Base-by-base conservation (phyloP, 2,329 filamentous ascomycete genomes). In the Drechslerella stenobrocha region DNA sequence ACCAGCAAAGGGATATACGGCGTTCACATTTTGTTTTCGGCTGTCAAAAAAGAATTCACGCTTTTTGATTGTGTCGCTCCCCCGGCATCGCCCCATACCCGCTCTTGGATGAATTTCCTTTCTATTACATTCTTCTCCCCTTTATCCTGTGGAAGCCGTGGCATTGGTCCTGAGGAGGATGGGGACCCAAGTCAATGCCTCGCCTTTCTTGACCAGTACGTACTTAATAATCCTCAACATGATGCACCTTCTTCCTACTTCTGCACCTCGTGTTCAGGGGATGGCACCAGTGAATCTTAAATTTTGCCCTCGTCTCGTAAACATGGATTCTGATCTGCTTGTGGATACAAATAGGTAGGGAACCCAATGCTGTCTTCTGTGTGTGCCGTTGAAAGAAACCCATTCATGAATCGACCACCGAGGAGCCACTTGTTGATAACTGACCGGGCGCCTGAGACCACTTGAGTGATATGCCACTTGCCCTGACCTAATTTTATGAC, bases 141-240 rank as follows among this genome's bases (percentile, higher is more conserved):
- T 20, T 46, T 48, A 50, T 53, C 46, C 35, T 67, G 50, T 67
- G 26, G 44, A 32, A 34, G 44, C 30, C 11, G 30, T 47, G 63
- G 55, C 52, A 46, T 28, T 60, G 51, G 55, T 67, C 52, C 63
- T 52, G 55, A 60, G 55, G 63, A 60, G 48, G 55, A 46, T 46
- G 45, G 42, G 47, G 23, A 46, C 37, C 18, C 59, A 52, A 50
- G 55, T 46, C 42, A 50, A 56, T 52, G 22, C 55, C 56, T 67
- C 63, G 42, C 53, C 60, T 59, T 56, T 50, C 53, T 60, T 50
- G 47, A 67, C 60, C 48, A 67, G 63, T 67, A 67, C 63, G 50
- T 67, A 67, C 63, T 67, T 56, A 67, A 52, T 56, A 58, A 52
- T 67, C 63, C 63, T 66, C 53, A 53, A 66, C 28, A 52, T 66